Evolutionary conservation across 805 yeast species (phyloP), one percentile per base, ranked within the genome.

Genomic region (Teunomyces gatunensis): DNA sequence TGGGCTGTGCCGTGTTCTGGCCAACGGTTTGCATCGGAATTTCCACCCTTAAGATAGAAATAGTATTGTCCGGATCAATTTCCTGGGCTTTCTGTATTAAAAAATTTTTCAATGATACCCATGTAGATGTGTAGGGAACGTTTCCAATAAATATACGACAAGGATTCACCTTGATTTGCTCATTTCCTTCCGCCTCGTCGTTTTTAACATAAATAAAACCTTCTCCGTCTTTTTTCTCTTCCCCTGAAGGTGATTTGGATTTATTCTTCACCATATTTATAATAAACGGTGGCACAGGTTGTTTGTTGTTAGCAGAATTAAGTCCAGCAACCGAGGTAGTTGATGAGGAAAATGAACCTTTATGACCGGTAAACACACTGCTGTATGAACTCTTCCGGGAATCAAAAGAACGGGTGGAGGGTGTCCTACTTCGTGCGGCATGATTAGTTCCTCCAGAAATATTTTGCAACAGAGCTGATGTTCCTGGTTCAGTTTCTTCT

Each of bases 71-170:
- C 5, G 73, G 67, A 28, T 65, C 69, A 20, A 62, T 34, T 44
- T 61, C 65, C 17, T 58, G 48, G 32, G 65, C 54, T 32, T 48
- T 58, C 6, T 49, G 18, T 2, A 62, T 39, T n/a, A 69, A 50
- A 44, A 67, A 69, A 10, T 56, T 55, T 46, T 62, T 63, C 33
- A 74, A 57, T 4, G 63, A 55, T 1, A 66, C 51, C 71, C 74
- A 67, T 11, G 68, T 67, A 30, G 79, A 61, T 1, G 67, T 43
- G 53, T 74, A 81, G 2, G 85, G 84, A 21, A 81, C 71, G 56
- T 81, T 81, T 0, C 86, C 86, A 21, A 81, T 62, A 54, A 80
- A 81, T 13, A 81, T 53, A 17, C 83, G 56, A 15, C 68, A 64
- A 3, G 71, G 70, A 52, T 77, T 73, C 6, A 74, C 74, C 47